Evolutionary conservation across 768 basidiomycete genomes (phyloP).

Genomic region (Amylocystis lapponica): DNA sequence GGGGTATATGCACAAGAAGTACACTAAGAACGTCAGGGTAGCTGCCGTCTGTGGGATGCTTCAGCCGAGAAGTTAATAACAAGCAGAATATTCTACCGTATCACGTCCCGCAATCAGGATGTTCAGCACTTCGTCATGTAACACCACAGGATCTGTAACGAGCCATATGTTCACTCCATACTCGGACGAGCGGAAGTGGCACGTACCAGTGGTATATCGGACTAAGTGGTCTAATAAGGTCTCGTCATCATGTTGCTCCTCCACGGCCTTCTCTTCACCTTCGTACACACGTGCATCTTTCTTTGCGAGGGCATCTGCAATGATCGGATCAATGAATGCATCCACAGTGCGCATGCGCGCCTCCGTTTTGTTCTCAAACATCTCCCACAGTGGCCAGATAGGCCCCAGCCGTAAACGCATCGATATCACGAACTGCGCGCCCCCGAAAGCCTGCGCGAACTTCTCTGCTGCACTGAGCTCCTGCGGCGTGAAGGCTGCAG

Average conservation of each 20-base stretch:
- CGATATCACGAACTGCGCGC: constrained; percentile 28
- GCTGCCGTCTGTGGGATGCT: constrained; percentile 28
- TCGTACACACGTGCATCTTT: constrained; percentile 19
- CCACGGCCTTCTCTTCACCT: constrained; percentile 3
- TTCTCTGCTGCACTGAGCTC: constrained; percentile 4
- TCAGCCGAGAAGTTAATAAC: background rate
- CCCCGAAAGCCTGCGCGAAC: constrained; percentile 36
- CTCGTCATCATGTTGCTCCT: constrained; percentile 21
- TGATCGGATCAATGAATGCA: constrained; percentile 43
- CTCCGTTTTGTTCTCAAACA: constrained; percentile 36
- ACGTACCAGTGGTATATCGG: constrained; percentile 33
- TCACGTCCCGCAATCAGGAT: constrained; percentile 26
- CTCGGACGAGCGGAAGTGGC: background rate
- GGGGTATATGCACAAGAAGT: constrained; percentile 26
- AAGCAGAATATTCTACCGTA: background rate
- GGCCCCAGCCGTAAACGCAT: constrained; percentile 32
- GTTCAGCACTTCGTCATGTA: constrained; percentile 27
- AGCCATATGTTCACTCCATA: background rate
- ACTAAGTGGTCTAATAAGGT: constrained; percentile 37
- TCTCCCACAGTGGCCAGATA: constrained; percentile 41
- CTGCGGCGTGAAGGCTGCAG: constrained; percentile 13
- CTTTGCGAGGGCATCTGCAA: constrained; percentile 38
- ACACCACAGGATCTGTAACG: constrained; percentile 18
- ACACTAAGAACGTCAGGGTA: constrained; percentile 29
- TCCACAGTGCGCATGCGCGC: constrained; percentile 36